Base-by-base conservation (phyloP, 2,329 filamentous ascomycete genomes). In the Aspergillus tanneri region DNA sequence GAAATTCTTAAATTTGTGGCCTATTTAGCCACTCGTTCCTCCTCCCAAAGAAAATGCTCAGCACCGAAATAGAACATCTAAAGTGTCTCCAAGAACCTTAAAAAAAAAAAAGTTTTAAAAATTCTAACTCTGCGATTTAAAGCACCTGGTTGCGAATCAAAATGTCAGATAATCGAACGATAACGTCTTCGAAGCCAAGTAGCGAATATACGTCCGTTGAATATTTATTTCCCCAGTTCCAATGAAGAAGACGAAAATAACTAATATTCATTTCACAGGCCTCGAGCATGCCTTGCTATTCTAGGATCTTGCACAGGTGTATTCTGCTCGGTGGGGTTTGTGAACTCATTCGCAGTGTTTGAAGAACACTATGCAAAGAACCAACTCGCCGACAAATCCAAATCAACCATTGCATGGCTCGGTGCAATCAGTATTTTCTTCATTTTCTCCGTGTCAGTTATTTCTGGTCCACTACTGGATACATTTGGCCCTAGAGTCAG, bases 291-390 rank as follows among this genome's bases (percentile, higher is more conserved):
- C 32, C 46, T 68, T 5, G 51, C 60, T 2, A 50, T 71, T 11
- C 14, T 61, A 8, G 69, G 69, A 1, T 60, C 66, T 4, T 62
- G 57, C 5, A 52, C 59, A 1, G 58, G 57, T 7, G 34, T 64
- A 0, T 72, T 72, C 46, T 71, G 68, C 50, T 68, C 66, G 0
- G 65, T 70, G 1, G 69, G 69, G 1, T 71, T 72, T 30, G 45
- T 68, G 21, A 71, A 71, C 49, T 62, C 67, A 1, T 71, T 70
- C 30, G 67, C 67, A 3, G 50, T 70, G 0, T 71, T 70, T 41
- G 47, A 71, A 47, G 59, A 62, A 22, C 67, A 67, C 49, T 71
- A 71, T 32, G 43, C 52, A 2, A 44, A 49, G 9, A 44, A 54
- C 2, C 54, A 67, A 19, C 53, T 70, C 3, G 50, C 57, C 2